phyloP scores from a whole-genome alignment of 768 basidiomycete species.

The Neoboletus magnificus region DNA sequence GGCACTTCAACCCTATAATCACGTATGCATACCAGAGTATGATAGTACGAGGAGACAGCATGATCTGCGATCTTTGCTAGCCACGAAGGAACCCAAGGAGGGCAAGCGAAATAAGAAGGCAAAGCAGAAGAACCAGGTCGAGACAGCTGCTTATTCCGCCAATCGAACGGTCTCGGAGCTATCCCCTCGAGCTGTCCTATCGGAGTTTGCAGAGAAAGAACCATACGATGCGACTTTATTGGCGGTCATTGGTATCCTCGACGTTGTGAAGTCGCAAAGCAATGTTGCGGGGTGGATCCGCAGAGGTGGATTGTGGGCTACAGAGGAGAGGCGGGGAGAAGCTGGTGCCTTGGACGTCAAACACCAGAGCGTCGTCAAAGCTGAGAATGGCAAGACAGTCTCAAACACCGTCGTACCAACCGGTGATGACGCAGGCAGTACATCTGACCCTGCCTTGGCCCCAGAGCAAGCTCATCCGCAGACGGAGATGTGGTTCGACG shows the following conservation, averaged over 20 bases:
- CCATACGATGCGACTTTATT: slow-evolving; percentile 51
- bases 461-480: slow-evolving; percentile 4
- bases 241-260: slow-evolving; percentile 65
- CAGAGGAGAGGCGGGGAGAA: slow-evolving; percentile 1
- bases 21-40: slow-evolving; percentile 75
- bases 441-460: slow-evolving; percentile 1
- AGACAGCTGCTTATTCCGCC: neutral
- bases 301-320: slow-evolving; percentile 45
- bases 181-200: neutral
- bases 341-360: neutral
- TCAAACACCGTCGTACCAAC: neutral
- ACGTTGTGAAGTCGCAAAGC: slow-evolving; percentile 51
- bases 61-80: slow-evolving; percentile 33
- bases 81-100: slow-evolving; percentile 13
- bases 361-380: neutral
- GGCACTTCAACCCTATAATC: slow-evolving; percentile 75
- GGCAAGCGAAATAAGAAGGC: slow-evolving; percentile 4
- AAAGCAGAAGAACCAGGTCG: neutral
- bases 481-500: slow-evolving; percentile 51
- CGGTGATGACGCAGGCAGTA: slow-evolving; percentile 17
- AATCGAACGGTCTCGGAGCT: neutral
- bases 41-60: slow-evolving; percentile 39
- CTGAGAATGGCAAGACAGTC: neutral
- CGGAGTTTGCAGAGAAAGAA: slow-evolving; percentile 12
- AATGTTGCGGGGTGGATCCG: slow-evolving; percentile 71